Conservation (phyloP, 2,329 filamentous ascomycete species). For the Trichoderma sp. region DNA sequence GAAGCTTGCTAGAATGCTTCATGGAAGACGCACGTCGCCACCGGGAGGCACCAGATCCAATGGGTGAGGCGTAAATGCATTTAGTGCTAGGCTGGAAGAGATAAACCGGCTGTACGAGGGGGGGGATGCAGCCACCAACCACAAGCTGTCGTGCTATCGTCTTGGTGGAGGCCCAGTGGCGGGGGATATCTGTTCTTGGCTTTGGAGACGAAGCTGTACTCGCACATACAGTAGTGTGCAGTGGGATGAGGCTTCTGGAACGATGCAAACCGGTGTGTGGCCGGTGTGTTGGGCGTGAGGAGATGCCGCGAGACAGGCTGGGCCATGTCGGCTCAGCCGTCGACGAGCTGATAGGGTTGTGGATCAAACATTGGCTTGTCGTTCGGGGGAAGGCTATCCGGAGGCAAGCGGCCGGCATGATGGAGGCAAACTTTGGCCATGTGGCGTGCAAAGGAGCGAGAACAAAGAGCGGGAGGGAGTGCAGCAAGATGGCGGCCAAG, state of each 20-base stretch:
- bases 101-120: constrained; percentile 1
- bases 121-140: constrained; percentile 18
- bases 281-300: background rate
- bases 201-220: background rate
- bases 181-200: background rate
- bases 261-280: constrained; percentile 1
- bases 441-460: background rate
- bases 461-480: background rate
- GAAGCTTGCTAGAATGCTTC: constrained; percentile 20
- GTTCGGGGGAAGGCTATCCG: background rate
- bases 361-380: background rate
- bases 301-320: background rate
- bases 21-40: constrained; percentile 19
- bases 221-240: background rate
- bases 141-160: constrained; percentile 9
- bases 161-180: background rate
- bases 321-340: background rate
- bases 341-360: background rate
- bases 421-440: constrained; percentile 1
- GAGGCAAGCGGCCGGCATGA: background rate
- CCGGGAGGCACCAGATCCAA: constrained; percentile 11
- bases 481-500: background rate
- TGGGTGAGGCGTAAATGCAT: background rate
- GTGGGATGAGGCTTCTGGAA: background rate
- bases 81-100: constrained; percentile 2